phyloP scores from a whole-genome alignment of 176 grass and related monocot genomes.

The Neostapfia colusana region DNA sequence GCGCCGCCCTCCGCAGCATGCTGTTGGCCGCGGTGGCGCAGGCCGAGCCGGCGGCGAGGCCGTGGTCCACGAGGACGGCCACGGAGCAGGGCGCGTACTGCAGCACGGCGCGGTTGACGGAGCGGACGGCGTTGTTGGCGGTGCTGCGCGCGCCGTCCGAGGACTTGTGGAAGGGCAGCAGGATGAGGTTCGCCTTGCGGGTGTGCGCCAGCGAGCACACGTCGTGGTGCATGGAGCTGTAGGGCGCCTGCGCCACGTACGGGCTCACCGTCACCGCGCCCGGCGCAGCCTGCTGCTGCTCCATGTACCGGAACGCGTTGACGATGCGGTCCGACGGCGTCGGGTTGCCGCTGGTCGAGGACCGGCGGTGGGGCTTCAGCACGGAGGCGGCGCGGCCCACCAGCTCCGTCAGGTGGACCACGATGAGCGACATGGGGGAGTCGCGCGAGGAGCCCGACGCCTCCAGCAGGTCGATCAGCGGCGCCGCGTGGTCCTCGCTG shows the following conservation, averaged over 20 bases:
- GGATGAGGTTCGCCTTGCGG: slow-evolving; percentile 62
- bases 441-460: slow-evolving; percentile 16
- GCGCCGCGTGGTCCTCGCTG: slow-evolving; percentile 67
- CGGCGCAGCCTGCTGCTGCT: slow-evolving; percentile 47
- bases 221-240: slow-evolving; percentile 67
- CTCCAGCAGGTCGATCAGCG: slow-evolving; percentile 61
- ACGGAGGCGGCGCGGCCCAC: slow-evolving; percentile 48
- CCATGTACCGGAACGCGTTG: slow-evolving; percentile 67
- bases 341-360: background rate
- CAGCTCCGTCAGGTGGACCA: slow-evolving; percentile 77
- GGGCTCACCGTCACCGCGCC: slow-evolving; percentile 55
- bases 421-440: slow-evolving; percentile 49
- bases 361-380: slow-evolving; percentile 52
- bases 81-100: slow-evolving; percentile 76
- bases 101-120: slow-evolving; percentile 58
- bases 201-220: slow-evolving; percentile 71
- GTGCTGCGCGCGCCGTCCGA: slow-evolving; percentile 48
- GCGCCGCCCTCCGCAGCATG: slow-evolving; percentile 51
- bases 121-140: slow-evolving; percentile 51
- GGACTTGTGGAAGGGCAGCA: slow-evolving; percentile 76
- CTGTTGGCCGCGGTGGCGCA: slow-evolving; percentile 53
- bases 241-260: slow-evolving; percentile 55
- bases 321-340: slow-evolving; percentile 58
- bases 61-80: slow-evolving; percentile 73
- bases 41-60: slow-evolving; percentile 48